Evolutionary conservation across 1,139 yeast genomes (phyloP), one percentile per base, ranked within the genome.

Genomic region (Geotrichum bryndzae): DNA sequence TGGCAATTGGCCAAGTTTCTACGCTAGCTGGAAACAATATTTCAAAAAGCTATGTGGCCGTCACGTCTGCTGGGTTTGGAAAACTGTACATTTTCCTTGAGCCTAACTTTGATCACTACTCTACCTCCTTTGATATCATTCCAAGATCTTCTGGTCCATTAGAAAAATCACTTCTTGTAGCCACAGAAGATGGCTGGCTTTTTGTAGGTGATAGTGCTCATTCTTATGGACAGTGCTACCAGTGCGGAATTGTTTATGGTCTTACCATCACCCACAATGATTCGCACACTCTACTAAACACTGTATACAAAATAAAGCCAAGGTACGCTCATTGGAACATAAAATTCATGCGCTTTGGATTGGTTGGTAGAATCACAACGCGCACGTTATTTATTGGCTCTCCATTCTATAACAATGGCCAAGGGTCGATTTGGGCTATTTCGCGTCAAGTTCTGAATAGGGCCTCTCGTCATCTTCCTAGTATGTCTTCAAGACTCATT

Each of bases 351-450:
- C 68, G 73, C 31, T 74, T 79, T 61, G 82, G 82, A 2, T 68
- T 69, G 41, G 70, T 70, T 0, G 76, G 76, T 0, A 67, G 68
- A 1, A 58, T 65, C n/a, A 41, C 73, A 1, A 68, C 66, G 10
- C 68, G 68, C 11, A 61, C 60, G 1, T 62, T 79, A 18, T 75
- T 68, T 57, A 66, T 79, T 0, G 71, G 78, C 0, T 78, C 83
- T 0, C 80, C 82, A 1, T 77, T 75, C 58, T 74, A 76, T 51
- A 71, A 71, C 25, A 73, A 71, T 6, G 76, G 75, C 45, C 64
- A 62, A 45, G 86, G 87, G 2, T 77, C 78, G 0, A 70, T 83
- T 2, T 83, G 83, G 79, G 64, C 68, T 38, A 61, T 80, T 0
- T 60, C 69, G 5, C 64, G 81, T 56, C 54, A 58, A 5, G 68